phyloP scores from a whole-genome alignment of 2,329 filamentous ascomycete genomes.

The Trichoderma sp. region DNA sequence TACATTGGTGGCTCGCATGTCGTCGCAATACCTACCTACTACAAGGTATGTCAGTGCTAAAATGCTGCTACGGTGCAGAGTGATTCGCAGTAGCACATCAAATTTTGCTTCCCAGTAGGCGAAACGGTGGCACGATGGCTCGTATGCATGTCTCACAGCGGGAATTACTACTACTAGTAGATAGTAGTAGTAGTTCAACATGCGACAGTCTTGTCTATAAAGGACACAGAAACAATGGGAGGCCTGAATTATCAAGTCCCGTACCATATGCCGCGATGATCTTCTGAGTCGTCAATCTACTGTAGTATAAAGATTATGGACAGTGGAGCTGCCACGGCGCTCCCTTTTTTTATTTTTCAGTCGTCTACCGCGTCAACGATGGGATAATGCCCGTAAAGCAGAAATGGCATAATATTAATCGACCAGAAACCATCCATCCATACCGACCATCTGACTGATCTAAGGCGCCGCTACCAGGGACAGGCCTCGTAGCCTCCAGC shows the following conservation, averaged over 20 bases:
- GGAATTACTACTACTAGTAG: neutral
- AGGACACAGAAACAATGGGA: neutral
- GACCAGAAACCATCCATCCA: slow-evolving; percentile 2
- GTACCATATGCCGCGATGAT: neutral
- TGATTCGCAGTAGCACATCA: neutral
- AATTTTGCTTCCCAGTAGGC: neutral
- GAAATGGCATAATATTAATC: neutral
- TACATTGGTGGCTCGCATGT: neutral
- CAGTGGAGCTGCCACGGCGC: neutral
- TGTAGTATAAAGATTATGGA: too few species aligned
- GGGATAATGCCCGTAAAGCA: neutral
- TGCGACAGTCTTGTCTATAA: neutral
- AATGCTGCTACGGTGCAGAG: neutral
- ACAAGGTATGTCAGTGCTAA: neutral
- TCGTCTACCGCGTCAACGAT: slow-evolving; percentile 26
- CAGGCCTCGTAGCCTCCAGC: slow-evolving; percentile 16
- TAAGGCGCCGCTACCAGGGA: slow-evolving; percentile 23
- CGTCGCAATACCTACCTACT: neutral
- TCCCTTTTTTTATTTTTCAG: slow-evolving; percentile 10
- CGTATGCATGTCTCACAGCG: slow-evolving; percentile 25
- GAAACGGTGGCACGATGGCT: slow-evolving; percentile 11
- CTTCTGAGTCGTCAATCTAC: too few species aligned
- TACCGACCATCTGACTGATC: slow-evolving; percentile 25
- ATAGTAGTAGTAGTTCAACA: too few species aligned
- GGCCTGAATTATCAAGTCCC: neutral